These are phyloP conservation scores for Takashimella tepidaria DNA, from an alignment of 1,284 basidiomycete species.

Conservation along the genomic window DNA sequence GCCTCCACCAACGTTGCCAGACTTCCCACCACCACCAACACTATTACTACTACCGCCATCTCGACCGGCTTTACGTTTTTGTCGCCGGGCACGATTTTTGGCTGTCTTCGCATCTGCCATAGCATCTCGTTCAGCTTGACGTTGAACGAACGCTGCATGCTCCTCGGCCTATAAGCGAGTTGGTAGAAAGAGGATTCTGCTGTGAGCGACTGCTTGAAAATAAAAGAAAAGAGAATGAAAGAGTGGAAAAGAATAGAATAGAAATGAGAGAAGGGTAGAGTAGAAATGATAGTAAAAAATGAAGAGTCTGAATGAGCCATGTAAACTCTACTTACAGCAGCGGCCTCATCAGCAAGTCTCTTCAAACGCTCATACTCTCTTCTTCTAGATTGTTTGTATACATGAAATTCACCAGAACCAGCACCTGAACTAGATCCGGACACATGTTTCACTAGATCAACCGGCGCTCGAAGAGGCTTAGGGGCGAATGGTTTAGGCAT, in stretches of 20 bases:
- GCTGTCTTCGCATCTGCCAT: constrained; percentile 77
- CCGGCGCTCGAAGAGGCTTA: constrained; percentile 63
- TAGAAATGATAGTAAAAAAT: too few relatives aligned
- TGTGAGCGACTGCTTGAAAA: background rate
- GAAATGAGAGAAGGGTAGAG: too few relatives aligned
- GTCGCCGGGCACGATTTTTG: constrained; percentile 83
- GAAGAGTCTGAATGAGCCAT: too few relatives aligned
- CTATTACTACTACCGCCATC: too few relatives aligned
- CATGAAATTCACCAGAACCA: constrained; percentile 93
- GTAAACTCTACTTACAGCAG: constrained; percentile 57
- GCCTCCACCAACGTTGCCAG: background rate
- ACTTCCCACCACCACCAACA: background rate
- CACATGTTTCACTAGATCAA: constrained; percentile 99
- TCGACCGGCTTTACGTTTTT: constrained; percentile 74
- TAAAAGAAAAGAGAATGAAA: background rate
- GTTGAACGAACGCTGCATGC: constrained; percentile 60
- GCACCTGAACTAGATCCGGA: constrained; percentile 84
- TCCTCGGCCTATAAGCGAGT: constrained; percentile 70
- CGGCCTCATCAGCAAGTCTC: constrained; percentile 75
- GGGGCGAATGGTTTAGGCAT: constrained; percentile 56
- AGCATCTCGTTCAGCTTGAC: constrained; percentile 60
- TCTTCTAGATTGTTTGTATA: constrained; percentile 91
- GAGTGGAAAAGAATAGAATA: too few relatives aligned
- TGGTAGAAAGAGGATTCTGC: too few relatives aligned
- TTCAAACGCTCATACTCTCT: constrained; percentile 93